Conservation (phyloP, 2,329 filamentous ascomycete genomes). For the Gaeumannomyces sp. region DNA sequence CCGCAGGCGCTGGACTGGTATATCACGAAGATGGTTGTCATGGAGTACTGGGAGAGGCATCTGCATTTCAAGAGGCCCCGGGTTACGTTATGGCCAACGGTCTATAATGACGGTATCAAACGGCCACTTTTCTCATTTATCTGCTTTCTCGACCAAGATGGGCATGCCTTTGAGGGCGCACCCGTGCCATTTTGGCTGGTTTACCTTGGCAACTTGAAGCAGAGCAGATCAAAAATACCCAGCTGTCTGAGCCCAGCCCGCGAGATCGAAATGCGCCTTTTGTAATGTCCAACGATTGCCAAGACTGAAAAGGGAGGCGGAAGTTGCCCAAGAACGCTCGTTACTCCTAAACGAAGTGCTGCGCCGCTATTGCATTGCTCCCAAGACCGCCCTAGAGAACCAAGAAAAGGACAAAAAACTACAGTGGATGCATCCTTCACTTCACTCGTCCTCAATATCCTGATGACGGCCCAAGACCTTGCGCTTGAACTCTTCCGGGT, state of each 20-base stretch:
- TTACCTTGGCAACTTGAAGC: background rate
- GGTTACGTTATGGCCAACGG: background rate
- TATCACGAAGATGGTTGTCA: background rate
- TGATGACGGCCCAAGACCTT: conserved; percentile 58
- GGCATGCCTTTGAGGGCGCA: background rate
- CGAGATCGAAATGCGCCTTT: conserved; percentile 12
- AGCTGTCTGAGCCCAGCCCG: background rate
- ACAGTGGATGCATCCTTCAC: background rate
- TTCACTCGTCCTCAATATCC: conserved; percentile 58
- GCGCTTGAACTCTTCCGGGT: conserved; percentile 80
- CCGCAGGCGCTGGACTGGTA: background rate
- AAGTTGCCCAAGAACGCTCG: conserved; percentile 1
- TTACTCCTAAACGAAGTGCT: conserved; percentile 18
- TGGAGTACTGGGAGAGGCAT: background rate
- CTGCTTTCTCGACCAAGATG: background rate
- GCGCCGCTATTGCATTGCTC: background rate
- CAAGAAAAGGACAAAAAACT: background rate
- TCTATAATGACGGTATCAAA: background rate
- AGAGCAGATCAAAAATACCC: background rate
- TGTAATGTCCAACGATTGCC: conserved; percentile 11
- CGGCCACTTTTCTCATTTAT: background rate
- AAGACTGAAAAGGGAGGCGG: conserved; percentile 12
- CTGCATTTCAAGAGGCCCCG: background rate
- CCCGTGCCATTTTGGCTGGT: background rate
- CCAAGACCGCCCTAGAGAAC: background rate